Evolutionary conservation across 2,329 filamentous ascomycete species (phyloP).

Genomic region (Neoascochyta sp.): DNA sequence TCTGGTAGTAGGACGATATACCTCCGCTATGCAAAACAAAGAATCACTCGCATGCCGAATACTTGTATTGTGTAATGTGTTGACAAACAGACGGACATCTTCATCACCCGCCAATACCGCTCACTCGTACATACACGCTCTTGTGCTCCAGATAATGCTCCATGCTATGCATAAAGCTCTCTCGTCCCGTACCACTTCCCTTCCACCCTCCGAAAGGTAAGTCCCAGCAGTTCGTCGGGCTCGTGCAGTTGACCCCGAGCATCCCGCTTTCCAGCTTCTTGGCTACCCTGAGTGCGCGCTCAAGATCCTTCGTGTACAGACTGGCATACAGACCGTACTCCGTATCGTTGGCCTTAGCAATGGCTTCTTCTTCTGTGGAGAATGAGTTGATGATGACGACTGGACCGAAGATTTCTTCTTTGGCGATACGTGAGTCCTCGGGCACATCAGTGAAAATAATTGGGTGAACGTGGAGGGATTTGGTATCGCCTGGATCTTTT

Average conservation of each 20-base stretch:
- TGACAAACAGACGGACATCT: too few species aligned
- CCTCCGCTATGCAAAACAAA: too few species aligned
- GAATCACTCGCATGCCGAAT: too few species aligned
- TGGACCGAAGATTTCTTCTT: constrained; percentile 40
- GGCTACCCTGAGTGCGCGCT: constrained; percentile 32
- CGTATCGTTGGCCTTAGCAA: constrained; percentile 37
- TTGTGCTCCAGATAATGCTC: constrained; percentile 27
- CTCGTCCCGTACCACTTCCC: constrained; percentile 23
- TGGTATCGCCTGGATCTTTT: constrained; percentile 22
- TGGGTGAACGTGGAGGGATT: constrained; percentile 47
- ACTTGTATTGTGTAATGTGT: too few species aligned
- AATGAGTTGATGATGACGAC: constrained; percentile 39
- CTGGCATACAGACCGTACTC: constrained; percentile 40
- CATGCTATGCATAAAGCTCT: constrained; percentile 27
- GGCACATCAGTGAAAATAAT: constrained; percentile 47
- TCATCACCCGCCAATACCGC: constrained; percentile 11
- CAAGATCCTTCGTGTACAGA: constrained; percentile 34
- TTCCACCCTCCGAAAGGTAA: constrained; percentile 29
- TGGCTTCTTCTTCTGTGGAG: constrained; percentile 33
- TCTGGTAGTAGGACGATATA: too few species aligned
- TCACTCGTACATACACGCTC: constrained; percentile 20
- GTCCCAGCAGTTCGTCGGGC: constrained; percentile 21
- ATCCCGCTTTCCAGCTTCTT: constrained; percentile 38
- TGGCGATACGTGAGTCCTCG: constrained; percentile 38
- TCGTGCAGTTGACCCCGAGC: constrained; percentile 38